Percentiles rank a stretch among this genome's conserved stretches.
These are phyloP conservation scores for Herpetospermum pedunculosum DNA, from an alignment of 306 rosid genomes.

Conservation along the genomic window DNA sequence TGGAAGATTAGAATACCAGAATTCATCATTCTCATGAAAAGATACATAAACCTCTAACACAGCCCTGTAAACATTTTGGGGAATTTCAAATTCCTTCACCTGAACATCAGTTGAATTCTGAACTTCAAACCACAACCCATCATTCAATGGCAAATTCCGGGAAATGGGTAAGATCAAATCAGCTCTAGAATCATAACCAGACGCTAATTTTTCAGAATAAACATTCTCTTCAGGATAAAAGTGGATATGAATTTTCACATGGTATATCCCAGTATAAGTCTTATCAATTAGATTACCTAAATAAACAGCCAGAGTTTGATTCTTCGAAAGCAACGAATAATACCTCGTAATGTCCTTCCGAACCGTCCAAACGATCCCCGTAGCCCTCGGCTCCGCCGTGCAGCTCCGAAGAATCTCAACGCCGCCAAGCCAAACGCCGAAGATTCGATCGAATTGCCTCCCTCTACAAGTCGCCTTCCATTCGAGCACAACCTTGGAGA, in stretches of 20 bases:
- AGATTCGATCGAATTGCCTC: conserved; percentile 78
- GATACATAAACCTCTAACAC: conserved; percentile 85
- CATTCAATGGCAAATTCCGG: conserved; percentile 43
- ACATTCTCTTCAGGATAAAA: conserved; percentile 43
- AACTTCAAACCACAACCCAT: conserved; percentile 74
- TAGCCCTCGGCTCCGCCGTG: conserved; percentile 68
- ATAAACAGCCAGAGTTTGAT: conserved; percentile 69
- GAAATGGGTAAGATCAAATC: conserved; percentile 84
- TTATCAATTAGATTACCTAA: conserved; percentile 48
- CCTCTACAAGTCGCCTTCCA: conserved; percentile 78
- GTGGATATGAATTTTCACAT: conserved; percentile 45
- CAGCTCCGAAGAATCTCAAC: conserved; percentile 86
- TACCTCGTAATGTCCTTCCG: conserved; percentile 85
- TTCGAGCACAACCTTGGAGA: conserved; percentile 58
- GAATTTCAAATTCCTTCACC: conserved; percentile 45
- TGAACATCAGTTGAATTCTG: conserved; percentile 31
- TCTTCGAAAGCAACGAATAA: conserved; percentile 32
- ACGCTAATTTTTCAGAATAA: conserved; percentile 11
- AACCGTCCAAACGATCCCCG: conserved; percentile 76
- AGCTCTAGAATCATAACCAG: conserved; percentile 34
- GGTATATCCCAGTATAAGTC: conserved; percentile 74
- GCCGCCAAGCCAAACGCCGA: conserved; percentile 88
- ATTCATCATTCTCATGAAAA: conserved; percentile 86
- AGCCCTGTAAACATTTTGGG: conserved; percentile 72
- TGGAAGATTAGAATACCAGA: conserved; percentile 60